A percentile compares a stretch with the other conserved stretches of the same genome.
These are phyloP conservation scores for Eutrema yunnanense DNA, from an alignment of 345 rosid species.

Conservation along the genomic window DNA sequence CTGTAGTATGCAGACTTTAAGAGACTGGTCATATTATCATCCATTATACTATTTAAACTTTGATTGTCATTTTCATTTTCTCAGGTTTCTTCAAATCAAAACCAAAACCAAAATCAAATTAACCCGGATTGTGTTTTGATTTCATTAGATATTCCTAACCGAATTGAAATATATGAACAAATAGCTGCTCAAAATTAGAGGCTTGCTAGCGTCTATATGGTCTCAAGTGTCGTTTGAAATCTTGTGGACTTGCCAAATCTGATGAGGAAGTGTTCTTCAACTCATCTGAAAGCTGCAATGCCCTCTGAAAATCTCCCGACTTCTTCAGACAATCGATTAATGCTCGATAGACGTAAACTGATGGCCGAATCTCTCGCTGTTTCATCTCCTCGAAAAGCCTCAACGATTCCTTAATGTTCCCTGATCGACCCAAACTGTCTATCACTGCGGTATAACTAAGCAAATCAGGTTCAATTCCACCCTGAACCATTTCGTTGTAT, in stretches of 20 bases:
- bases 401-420: constrained; percentile 51
- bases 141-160: background rate
- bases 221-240: constrained; percentile 51
- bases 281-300: constrained; percentile 49
- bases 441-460: constrained; percentile 78
- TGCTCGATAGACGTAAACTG: constrained; percentile 56
- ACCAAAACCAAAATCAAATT: background rate
- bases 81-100: background rate
- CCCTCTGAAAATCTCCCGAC: constrained; percentile 33
- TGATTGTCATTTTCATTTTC: constrained; percentile 15
- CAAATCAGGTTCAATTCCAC: constrained; percentile 62
- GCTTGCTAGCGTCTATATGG: constrained; percentile 13
- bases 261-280: constrained; percentile 40
- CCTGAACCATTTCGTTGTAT: constrained; percentile 50
- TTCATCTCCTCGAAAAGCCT: constrained; percentile 77
- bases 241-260: constrained; percentile 56
- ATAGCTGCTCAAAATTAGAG: background rate
- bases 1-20: constrained; percentile 25
- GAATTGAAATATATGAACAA: background rate
- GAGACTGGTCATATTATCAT: constrained; percentile 17
- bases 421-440: constrained; percentile 66
- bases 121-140: background rate
- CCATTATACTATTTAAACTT: constrained; percentile 2
- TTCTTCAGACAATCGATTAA: constrained; percentile 28
- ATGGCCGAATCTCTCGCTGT: constrained; percentile 51